phyloP scores from a whole-genome alignment of 257 asterid genomes.

The Nicotiana tomentosiformis region DNA sequence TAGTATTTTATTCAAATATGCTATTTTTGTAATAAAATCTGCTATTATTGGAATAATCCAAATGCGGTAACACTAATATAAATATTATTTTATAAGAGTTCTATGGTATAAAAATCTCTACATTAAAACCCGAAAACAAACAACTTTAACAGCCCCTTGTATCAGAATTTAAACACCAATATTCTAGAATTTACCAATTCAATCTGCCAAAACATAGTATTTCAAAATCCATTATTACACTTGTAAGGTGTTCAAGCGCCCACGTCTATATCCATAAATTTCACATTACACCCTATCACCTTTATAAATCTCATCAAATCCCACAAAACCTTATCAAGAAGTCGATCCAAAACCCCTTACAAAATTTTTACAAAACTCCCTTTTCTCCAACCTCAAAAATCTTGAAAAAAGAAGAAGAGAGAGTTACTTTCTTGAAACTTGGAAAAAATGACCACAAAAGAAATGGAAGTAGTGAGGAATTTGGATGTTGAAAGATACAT shows the following conservation, averaged over 20 bases:
- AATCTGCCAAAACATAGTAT: neutral
- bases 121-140: neutral
- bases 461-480: conserved; percentile 58
- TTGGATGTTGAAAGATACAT: conserved; percentile 58
- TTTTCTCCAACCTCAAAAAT: neutral
- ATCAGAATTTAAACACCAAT: neutral
- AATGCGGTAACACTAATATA: too few species aligned
- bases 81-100: too few species aligned
- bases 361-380: neutral
- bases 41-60: too few species aligned
- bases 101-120: too few species aligned
- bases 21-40: too few species aligned
- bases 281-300: neutral
- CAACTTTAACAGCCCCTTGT: neutral
- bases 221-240: neutral
- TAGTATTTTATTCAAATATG: too few species aligned
- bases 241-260: neutral
- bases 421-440: neutral
- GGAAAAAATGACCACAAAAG: conserved; percentile 12
- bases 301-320: neutral
- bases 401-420: neutral
- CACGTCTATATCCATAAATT: neutral
- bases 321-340: neutral
- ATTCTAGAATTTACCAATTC: neutral
- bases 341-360: neutral